A percentile compares a stretch with the other conserved stretches of the same genome.
Evolutionary conservation across 352 stramenopile genomes (phyloP).

Genomic region (Aphanomyces astaci): DNA sequence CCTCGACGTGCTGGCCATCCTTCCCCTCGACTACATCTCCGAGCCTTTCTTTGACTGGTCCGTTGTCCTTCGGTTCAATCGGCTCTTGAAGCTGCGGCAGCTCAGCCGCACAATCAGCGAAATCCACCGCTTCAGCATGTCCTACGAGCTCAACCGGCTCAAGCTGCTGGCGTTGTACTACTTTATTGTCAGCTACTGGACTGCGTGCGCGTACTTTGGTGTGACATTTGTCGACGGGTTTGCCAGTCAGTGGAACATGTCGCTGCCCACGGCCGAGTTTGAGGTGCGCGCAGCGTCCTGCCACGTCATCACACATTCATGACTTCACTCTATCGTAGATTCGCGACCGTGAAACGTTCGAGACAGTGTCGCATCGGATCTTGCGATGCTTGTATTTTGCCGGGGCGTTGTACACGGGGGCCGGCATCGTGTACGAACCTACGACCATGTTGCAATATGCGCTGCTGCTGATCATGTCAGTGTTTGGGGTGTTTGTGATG

Average conservation of each 20-base stretch:
- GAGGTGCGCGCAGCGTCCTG: background rate
- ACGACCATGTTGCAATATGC: slow-evolving; percentile 18
- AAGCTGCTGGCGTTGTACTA: background rate
- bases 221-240: slow-evolving; percentile 11
- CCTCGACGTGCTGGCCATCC: slow-evolving; percentile 8
- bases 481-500: slow-evolving; percentile 23
- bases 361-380: background rate
- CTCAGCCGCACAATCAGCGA: background rate
- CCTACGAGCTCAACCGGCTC: slow-evolving; percentile 7
- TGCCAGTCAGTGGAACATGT: background rate
- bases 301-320: no score
- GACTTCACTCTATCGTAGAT: no score
- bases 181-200: slow-evolving; percentile 8
- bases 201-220: slow-evolving; percentile 7
- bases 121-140: slow-evolving; percentile 5
- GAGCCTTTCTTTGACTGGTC: background rate
- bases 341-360: background rate
- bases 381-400: background rate
- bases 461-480: slow-evolving; percentile 12
- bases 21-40: slow-evolving; percentile 18
- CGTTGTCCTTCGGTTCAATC: background rate
- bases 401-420: background rate
- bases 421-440: slow-evolving; percentile 7
- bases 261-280: background rate
- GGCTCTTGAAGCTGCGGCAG: background rate